Percentiles rank a stretch among this genome's conserved stretches.
phyloP scores from a whole-genome alignment of 306 rosid genomes.

The Begonia peltatifolia region DNA sequence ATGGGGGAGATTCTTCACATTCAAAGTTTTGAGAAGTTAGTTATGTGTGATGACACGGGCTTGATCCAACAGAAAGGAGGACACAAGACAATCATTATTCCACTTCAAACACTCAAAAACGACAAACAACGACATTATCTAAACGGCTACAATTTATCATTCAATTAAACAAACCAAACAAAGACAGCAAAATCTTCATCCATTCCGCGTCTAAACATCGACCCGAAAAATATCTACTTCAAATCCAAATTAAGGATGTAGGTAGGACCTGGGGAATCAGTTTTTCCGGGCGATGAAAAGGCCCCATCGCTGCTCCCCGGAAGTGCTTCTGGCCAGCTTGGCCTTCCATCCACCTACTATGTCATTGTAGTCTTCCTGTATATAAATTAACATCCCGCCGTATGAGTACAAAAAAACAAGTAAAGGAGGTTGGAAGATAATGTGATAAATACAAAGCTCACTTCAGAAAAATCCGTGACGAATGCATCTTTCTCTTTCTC shows the following conservation, averaged over 20 bases:
- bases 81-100: too few relatives aligned
- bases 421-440: background rate
- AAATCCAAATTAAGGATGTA: too few relatives aligned
- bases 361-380: slow-evolving; percentile 31
- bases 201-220: too few relatives aligned
- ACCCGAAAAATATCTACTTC: too few relatives aligned
- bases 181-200: background rate
- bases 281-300: slow-evolving; percentile 58
- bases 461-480: slow-evolving; percentile 51
- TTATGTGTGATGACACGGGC: slow-evolving; percentile 48
- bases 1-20: slow-evolving; percentile 72
- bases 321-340: slow-evolving; percentile 23
- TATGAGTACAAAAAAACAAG: background rate
- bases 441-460: slow-evolving; percentile 11
- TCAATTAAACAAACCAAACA: background rate
- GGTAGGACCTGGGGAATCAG: slow-evolving; percentile 11
- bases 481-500: slow-evolving; percentile 53
- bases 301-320: slow-evolving; percentile 41
- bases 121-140: slow-evolving; percentile 1
- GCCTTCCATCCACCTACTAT: slow-evolving; percentile 40
- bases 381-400: background rate
- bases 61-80: slow-evolving; percentile 32
- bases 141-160: background rate
- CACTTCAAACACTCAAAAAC: background rate
- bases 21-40: slow-evolving; percentile 56